Evolutionary conservation across 441 rosid species (phyloP).

Genomic region (Adansonia grandidieri): DNA sequence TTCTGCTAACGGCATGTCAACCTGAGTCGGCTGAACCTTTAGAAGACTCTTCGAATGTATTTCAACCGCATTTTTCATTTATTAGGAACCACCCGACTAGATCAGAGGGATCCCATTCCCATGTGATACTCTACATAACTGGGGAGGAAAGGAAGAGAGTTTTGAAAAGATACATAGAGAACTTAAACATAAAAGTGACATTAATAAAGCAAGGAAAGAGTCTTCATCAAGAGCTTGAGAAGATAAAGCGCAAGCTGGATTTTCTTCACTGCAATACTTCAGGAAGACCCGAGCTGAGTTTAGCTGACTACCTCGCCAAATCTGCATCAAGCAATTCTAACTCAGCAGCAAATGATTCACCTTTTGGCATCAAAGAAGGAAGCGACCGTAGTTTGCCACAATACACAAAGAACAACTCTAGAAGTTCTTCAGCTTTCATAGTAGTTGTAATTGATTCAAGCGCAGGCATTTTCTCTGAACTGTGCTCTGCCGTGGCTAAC

Average conservation of each 20-base stretch:
- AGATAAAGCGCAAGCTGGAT: conserved; percentile 37
- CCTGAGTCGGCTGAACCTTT: neutral
- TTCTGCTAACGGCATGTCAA: conserved; percentile 37
- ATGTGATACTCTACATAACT: conserved; percentile 42
- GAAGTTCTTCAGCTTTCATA: conserved; percentile 31
- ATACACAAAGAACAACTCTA: conserved; percentile 29
- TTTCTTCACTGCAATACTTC: conserved; percentile 23
- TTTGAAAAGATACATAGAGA: conserved; percentile 46
- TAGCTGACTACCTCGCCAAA: conserved; percentile 24
- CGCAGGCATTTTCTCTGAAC: conserved; percentile 29
- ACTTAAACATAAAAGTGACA: conserved; percentile 46
- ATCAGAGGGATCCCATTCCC: conserved; percentile 53
- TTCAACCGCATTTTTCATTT: conserved; percentile 36
- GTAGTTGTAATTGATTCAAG: conserved; percentile 50
- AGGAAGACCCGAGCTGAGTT: conserved; percentile 29
- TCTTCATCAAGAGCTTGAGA: conserved; percentile 34
- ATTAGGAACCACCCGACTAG: conserved; percentile 33
- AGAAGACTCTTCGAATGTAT: conserved; percentile 29
- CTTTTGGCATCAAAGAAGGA: conserved; percentile 30
- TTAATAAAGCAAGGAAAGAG: conserved; percentile 32
- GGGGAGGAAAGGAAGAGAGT: conserved; percentile 52
- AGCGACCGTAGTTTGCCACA: conserved; percentile 32
- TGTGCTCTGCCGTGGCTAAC: conserved; percentile 31
- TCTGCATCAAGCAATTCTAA: conserved; percentile 29
- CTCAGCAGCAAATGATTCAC: conserved; percentile 13